These are phyloP conservation scores for Aspergillus udagawae DNA, from an alignment of 2,329 filamentous ascomycete genomes.

Conservation along the genomic window DNA sequence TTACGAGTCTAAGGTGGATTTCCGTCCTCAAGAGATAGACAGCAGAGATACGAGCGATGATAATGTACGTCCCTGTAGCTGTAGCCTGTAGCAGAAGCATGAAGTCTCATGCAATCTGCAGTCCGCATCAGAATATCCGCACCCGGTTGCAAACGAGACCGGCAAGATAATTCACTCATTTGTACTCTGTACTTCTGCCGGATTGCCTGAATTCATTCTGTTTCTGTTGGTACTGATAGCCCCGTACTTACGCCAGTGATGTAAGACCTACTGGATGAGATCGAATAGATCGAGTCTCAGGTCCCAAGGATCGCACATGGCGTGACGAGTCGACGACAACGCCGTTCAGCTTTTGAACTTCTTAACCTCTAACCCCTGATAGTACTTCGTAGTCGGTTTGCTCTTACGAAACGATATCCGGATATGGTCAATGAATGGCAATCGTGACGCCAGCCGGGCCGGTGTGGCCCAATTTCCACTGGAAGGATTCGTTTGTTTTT, in stretches of 20 bases:
- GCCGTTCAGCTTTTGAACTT: no score
- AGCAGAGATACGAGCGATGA: neutral
- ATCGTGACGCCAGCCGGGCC: neutral
- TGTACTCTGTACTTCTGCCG: constrained; percentile 11
- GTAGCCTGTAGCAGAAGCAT: neutral
- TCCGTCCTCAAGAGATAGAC: neutral
- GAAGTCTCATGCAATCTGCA: neutral
- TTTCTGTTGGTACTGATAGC: constrained; percentile 1
- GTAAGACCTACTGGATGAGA: neutral
- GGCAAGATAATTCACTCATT: neutral
- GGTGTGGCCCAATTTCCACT: neutral
- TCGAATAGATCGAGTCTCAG: neutral
- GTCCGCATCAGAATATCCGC: neutral
- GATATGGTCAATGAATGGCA: neutral
- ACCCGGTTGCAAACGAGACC: constrained; percentile 8
- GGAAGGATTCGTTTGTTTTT: neutral
- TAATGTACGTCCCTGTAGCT: no score
- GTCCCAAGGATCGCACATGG: neutral
- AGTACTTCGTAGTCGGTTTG: neutral
- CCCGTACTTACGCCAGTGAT: constrained; percentile 6
- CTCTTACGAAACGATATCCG: constrained; percentile 3
- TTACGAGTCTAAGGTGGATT: neutral
- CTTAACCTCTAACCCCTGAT: neutral
- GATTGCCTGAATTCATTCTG: constrained; percentile 12
- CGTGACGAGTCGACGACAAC: neutral